phyloP scores from a whole-genome alignment of 1,284 basidiomycete genomes.

The Porogramme epimiltina region DNA sequence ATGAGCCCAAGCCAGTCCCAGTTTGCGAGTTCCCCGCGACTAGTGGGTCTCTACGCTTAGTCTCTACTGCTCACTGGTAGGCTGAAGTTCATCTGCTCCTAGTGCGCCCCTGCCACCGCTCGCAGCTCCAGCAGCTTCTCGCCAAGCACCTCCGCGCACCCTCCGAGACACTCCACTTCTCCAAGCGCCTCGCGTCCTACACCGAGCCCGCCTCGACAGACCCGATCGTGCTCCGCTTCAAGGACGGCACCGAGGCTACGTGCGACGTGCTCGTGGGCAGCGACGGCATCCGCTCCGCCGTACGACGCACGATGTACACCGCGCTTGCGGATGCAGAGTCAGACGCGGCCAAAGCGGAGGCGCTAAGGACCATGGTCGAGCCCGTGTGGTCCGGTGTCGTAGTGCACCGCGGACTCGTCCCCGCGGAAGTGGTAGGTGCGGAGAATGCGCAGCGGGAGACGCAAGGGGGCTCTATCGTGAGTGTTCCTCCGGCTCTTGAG shows the following conservation, averaged over 20 bases:
- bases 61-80: neutral
- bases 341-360: neutral
- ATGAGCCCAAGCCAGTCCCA: conserved; percentile 3
- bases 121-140: conserved; percentile 43
- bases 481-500: neutral
- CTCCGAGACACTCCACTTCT: conserved; percentile 37
- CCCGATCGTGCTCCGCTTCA: conserved; percentile 33
- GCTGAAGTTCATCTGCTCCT: no score
- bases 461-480: neutral
- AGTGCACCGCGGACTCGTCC: conserved; percentile 16
- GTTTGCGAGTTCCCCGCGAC: no score
- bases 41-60: neutral
- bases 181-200: conserved; percentile 26
- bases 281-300: conserved; percentile 49
- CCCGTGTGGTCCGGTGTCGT: conserved; percentile 16
- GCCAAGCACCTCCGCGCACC: conserved; percentile 34
- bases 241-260: conserved; percentile 36
- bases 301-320: conserved; percentile 37
- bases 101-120: conserved; percentile 41
- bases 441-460: neutral
- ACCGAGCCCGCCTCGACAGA: conserved; percentile 11
- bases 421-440: neutral
- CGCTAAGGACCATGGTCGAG: conserved; percentile 1
- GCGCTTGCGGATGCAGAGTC: conserved; percentile 10
- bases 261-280: conserved; percentile 48